A percentile compares a stretch with the other conserved stretches of the same genome.
Evolutionary conservation across 2,329 filamentous ascomycete species (phyloP).

Genomic region (Alternaria triticina): DNA sequence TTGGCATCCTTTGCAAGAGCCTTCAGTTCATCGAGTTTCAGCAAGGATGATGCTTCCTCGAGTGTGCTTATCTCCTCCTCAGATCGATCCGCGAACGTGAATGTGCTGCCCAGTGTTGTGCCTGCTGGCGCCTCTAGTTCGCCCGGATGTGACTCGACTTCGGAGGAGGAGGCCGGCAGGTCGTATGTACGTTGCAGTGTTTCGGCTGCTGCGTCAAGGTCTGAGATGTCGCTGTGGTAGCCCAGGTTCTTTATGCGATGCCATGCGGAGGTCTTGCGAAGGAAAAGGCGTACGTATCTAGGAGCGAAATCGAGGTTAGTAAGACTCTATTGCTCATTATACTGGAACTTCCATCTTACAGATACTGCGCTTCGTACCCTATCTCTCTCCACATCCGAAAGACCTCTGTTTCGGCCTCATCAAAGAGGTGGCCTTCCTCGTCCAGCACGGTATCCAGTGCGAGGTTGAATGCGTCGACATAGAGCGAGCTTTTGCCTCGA

Average conservation of each 20-base stretch:
- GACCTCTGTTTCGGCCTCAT: constrained; percentile 75
- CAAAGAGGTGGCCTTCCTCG: constrained; percentile 87
- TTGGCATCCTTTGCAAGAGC: constrained; percentile 83
- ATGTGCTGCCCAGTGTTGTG: constrained; percentile 60
- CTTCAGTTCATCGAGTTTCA: constrained; percentile 90
- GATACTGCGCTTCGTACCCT: constrained; percentile 85
- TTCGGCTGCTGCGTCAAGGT: constrained; percentile 70
- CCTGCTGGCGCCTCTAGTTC: constrained; percentile 58
- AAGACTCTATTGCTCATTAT: neutral
- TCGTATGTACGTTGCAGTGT: constrained; percentile 65
- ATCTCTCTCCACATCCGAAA: constrained; percentile 78
- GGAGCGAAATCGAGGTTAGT: neutral
- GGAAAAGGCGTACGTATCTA: constrained; percentile 89
- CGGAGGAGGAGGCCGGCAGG: constrained; percentile 59
- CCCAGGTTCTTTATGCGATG: constrained; percentile 79
- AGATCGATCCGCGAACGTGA: constrained; percentile 82
- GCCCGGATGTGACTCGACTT: constrained; percentile 52
- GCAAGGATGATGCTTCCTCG: constrained; percentile 80
- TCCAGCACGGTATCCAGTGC: constrained; percentile 87
- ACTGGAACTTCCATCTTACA: constrained; percentile 62
- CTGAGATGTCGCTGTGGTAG: constrained; percentile 82
- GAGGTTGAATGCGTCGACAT: constrained; percentile 96
- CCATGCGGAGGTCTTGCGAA: constrained; percentile 91
- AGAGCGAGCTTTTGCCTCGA: constrained; percentile 84
- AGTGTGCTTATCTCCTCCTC: constrained; percentile 75